phyloP scores from a whole-genome alignment of 805 yeast genomes.

The Candida montana region DNA sequence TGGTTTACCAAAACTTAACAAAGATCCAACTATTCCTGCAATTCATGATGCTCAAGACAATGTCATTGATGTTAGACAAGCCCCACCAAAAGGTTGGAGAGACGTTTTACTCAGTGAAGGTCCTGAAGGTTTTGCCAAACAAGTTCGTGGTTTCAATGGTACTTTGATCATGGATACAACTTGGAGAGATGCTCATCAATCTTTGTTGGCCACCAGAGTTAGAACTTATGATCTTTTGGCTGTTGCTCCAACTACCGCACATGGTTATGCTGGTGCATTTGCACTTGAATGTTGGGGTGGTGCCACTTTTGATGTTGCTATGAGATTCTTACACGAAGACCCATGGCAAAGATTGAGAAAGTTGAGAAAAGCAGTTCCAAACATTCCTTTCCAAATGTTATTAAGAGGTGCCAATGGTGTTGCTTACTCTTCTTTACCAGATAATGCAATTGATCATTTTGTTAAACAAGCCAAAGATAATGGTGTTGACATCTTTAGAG shows the following conservation, averaged over 20 bases:
- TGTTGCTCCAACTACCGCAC: slow-evolving; percentile 91
- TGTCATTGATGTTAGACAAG: slow-evolving; percentile 49
- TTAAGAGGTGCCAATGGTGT: slow-evolving; percentile 99
- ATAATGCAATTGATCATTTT: slow-evolving; percentile 97
- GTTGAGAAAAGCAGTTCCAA: slow-evolving; percentile 87
- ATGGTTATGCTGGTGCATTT: slow-evolving; percentile 84
- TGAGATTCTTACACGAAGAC: slow-evolving; percentile 97
- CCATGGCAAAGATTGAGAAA: slow-evolving; percentile 96
- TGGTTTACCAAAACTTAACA: slow-evolving; percentile 78
- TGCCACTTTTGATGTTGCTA: slow-evolving; percentile 97
- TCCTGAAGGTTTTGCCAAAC: slow-evolving; percentile 83
- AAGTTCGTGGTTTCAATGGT: slow-evolving; percentile 80
- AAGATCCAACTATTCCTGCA: slow-evolving; percentile 72
- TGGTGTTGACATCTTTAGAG: slow-evolving; percentile 97
- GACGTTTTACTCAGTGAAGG: slow-evolving; percentile 79
- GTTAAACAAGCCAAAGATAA: slow-evolving; percentile 89
- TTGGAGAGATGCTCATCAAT: slow-evolving; percentile 99
- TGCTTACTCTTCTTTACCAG: slow-evolving; percentile 96
- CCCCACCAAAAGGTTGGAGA: slow-evolving; percentile 84
- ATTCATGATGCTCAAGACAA: slow-evolving; percentile 60
- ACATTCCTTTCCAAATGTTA: slow-evolving; percentile 98
- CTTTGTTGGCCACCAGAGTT: slow-evolving; percentile 93
- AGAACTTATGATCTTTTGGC: slow-evolving; percentile 88
- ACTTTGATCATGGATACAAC: slow-evolving; percentile 96
- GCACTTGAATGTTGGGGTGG: slow-evolving; percentile 99